Evolutionary conservation across 2,329 filamentous ascomycete species (phyloP).

Genomic region (Cercospora zeina): DNA sequence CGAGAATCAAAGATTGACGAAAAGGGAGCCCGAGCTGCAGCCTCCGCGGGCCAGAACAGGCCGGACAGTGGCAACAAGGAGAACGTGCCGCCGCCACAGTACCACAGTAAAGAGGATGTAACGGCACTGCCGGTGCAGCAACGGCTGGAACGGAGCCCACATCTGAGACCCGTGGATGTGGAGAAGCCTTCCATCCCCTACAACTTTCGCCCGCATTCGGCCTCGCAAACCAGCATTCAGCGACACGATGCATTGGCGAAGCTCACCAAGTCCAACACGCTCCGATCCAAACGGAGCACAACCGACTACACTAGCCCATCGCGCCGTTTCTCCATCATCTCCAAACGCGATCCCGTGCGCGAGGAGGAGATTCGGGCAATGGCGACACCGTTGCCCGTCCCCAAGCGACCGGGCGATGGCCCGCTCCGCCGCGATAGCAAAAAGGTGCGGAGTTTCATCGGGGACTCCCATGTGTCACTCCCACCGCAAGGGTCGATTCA

Average conservation of each 20-base stretch:
- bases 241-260: constrained; percentile 26
- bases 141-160: constrained; percentile 49
- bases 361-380: constrained; percentile 88
- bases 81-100: constrained; percentile 26
- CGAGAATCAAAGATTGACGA: constrained; percentile 13
- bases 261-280: constrained; percentile 35
- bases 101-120: constrained; percentile 48
- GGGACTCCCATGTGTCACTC: constrained; percentile 70
- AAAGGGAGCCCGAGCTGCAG: constrained; percentile 16
- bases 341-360: constrained; percentile 69
- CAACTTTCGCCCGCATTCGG: constrained; percentile 43
- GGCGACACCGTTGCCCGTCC: constrained; percentile 66
- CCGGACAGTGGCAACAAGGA: constrained; percentile 29
- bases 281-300: constrained; percentile 47
- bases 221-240: constrained; percentile 37
- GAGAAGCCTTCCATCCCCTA: constrained; percentile 47
- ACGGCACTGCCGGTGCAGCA: constrained; percentile 49
- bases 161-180: constrained; percentile 48
- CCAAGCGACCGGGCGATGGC: constrained; percentile 50
- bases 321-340: constrained; percentile 71
- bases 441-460: constrained; percentile 62
- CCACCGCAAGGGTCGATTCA: constrained; percentile 72
- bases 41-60: constrained; percentile 18
- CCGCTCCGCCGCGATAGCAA: constrained; percentile 64
- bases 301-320: constrained; percentile 52